Base-by-base conservation (phyloP, 192 early-diverging fungal genomes). In the Ramicandelaber brevisporus region DNA sequence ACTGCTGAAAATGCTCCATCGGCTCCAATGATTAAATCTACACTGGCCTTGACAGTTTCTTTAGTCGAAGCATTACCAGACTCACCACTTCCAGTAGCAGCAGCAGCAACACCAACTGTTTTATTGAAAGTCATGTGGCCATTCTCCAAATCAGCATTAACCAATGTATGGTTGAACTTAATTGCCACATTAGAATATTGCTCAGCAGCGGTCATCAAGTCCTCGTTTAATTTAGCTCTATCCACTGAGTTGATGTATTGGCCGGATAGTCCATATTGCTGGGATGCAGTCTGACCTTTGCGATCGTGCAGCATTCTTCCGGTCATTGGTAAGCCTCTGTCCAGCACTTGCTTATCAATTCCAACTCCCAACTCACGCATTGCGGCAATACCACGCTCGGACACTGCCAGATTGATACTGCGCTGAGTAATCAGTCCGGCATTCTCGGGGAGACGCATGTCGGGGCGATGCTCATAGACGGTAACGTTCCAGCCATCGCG, bases 181-280 rank as follows among this genome's bases (percentile, higher is more conserved):
- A 97, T 31, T 2, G 48, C 56, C 11, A 89, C 77, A 34, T 72
- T 68, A 4, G 40, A 29, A 29, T 64, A 58, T 21, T 51, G 40
- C 29, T 75, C 73, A 1, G 74, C 80, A 20, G 55, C 63, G 24
- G 63, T 62, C 28, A 97, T 62, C 16, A 97, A 57, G 16, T 70
- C 53, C 44, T 71, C 61, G 46, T 88, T 88, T 26, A 92, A 59
- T 23, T 54, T 43, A 29, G 71, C 73, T 20, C 90, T 60, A 42
- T 86, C 85, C 0, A 92, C 69, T 19, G 86, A 85, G 65, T 97
- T 86, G 43, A 89, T 97, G 48, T 73, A 73, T 68, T 82, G 70
- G 23, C 73, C 77, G 55, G 73, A 70, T 33, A 82, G 60, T 36
- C 79, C 79, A 55, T 97, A 97, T 2, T 64, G 50, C 55, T 89